Evolutionary conservation across 345 rosid genomes (phyloP), one percentile per base, ranked within the genome.

Genomic region (Corymbia maculata): DNA sequence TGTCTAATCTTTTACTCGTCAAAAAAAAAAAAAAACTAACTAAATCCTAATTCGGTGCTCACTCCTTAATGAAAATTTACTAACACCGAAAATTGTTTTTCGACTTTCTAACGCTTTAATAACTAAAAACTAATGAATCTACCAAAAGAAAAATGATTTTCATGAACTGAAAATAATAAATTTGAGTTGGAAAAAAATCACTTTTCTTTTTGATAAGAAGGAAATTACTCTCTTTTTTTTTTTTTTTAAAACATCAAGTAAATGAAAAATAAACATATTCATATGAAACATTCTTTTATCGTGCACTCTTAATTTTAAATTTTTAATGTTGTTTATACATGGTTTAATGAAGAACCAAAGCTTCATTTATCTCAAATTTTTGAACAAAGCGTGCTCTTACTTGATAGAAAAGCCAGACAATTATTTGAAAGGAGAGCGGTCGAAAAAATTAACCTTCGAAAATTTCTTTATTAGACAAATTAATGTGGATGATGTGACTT

Each of bases 281-380:
- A 0, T 8, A 9, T 36, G 36, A 36, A 17, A 17, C 36, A 5
- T 17, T 5, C 1, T 0, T 17, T 36, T 19, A 36, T 36, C 0
- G 0, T 0, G 0, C 1, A 3, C 3, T 4, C 1, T 5, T 36
- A 19, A 9, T 9, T 21, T 11, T 70, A 70, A 36, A 36, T 36
- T 36, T 36, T 70, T 70, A 32, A 16, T 8, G 19, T 42, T 17
- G 1, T 36, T 36, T 26, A 9, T 36, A 36, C 4, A 2, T 3
- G 82, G 26, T 19, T 75, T 5, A 4, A 17, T 19, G 13, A 5
- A 70, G 80, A 36, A 10, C 0, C 47, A 19, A 36, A 2, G 8
- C 22, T 75, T 75, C 8, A 22, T 30, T 16, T 0, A 11, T 3
- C 59, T 55, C 5, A 17, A 55, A 22, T 55, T 55, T 22, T 55